Evolutionary conservation across 2,329 filamentous ascomycete genomes (phyloP).

Genomic region (Escovopsis sp.): DNA sequence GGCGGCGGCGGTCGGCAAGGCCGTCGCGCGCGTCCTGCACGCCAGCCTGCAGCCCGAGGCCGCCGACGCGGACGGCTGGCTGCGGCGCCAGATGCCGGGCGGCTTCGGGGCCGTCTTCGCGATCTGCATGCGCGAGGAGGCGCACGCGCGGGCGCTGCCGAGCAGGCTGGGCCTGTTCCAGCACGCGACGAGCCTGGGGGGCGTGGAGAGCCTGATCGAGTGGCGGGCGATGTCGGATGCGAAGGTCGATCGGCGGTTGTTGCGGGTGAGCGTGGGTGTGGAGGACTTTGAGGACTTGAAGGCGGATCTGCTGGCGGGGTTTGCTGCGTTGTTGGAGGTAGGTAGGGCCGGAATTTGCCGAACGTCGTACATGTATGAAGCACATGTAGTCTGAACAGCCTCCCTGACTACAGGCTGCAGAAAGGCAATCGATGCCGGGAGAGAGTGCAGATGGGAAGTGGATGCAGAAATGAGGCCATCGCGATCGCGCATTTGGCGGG

Average conservation of each 20-base stretch:
- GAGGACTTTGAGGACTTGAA: constrained; percentile 76
- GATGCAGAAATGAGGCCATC: too few species aligned
- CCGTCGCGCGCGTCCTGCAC: constrained; percentile 52
- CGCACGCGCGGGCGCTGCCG: constrained; percentile 53
- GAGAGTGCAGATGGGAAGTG: too few species aligned
- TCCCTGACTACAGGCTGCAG: too few species aligned
- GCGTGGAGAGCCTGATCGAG: constrained; percentile 91
- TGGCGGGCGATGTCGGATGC: constrained; percentile 84
- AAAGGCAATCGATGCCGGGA: too few species aligned
- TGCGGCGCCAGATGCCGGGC: constrained; percentile 75
- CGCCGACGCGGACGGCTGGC: constrained; percentile 47
- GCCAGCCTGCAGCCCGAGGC: constrained; percentile 61
- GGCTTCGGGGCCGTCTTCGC: constrained; percentile 85
- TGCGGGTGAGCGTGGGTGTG: constrained; percentile 74
- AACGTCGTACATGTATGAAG: too few species aligned
- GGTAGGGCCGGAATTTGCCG: too few species aligned
- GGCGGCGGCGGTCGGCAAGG: constrained; percentile 24
- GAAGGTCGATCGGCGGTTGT: constrained; percentile 51
- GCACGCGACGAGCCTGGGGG: constrained; percentile 85
- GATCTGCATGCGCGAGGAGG: constrained; percentile 46
- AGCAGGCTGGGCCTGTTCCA: constrained; percentile 72
- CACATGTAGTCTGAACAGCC: too few species aligned
- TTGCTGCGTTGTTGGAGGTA: constrained; percentile 36
- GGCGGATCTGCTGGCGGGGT: constrained; percentile 54
- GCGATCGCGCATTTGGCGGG: too few species aligned